Base-by-base conservation (phyloP, 352 stramenopile species). In the Phytophthora aleatoria region DNA sequence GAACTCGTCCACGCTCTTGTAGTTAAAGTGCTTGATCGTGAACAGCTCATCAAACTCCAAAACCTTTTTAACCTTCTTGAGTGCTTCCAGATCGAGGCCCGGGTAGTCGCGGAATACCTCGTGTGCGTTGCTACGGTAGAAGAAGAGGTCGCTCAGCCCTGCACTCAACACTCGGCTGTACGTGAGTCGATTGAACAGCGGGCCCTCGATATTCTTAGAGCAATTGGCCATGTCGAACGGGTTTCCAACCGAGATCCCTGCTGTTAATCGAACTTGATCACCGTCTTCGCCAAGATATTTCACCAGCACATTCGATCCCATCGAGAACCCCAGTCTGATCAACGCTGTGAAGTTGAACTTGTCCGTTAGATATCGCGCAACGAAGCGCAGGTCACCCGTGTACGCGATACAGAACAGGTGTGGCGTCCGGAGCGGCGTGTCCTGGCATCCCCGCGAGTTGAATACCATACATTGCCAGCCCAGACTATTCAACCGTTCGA, bases 241-340 rank as follows among this genome's bases (percentile, higher is more conserved):
- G 48, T 92, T 92, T 13, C 81, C 81, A 16, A 91, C 77, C 9
- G 81, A 88, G 35, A 92, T 75, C 41, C 64, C 80, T 2, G 76
- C 81, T 0, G 76, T 80, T 10, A 90, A 54, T 50, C 50, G 50
- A 31, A 61, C 54, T 3, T 69, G 51, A 5, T 76, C 50, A 3
- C 79, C 62, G 39, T 89, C 69, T 57, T 92, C 83, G 1, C 81
- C 83, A 1, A 92, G 54, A 60, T 87, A 92, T 67, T 92, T 92
- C 48, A 88, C 76, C 45, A 92, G 53, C 27, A 92, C 78, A 50
- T 92, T 91, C 5, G 79, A 83, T 9, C 81, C 83, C 68, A 92
- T 83, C 5, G 83, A 92, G 53, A 89, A 92, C 7, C 83, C 83
- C 12, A 88, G 53, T 15, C 72, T 81, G 11, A 91, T 45, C 42